Percentiles rank a stretch among this genome's conserved stretches.
These are phyloP conservation scores for Phaeotremella skinneri DNA, from an alignment of 768 basidiomycete genomes.

Conservation along the genomic window DNA sequence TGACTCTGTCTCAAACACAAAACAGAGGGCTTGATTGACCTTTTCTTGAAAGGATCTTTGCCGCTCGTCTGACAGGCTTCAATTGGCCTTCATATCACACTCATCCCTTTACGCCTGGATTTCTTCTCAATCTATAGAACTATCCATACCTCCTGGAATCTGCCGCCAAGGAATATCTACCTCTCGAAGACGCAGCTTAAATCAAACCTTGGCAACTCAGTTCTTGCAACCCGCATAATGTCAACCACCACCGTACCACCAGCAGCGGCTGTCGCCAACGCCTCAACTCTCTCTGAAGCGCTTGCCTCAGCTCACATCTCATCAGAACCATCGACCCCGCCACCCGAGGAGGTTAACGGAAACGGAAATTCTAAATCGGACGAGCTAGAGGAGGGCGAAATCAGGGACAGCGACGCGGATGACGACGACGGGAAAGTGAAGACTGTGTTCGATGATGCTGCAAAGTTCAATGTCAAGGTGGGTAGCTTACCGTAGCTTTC, in stretches of 20 bases:
- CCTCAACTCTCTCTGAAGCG: slow-evolving; percentile 24
- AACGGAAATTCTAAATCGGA: slow-evolving; percentile 25
- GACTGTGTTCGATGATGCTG: slow-evolving; percentile 90
- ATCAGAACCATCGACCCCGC: background rate
- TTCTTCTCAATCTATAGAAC: too few species aligned
- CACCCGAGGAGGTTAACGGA: slow-evolving; percentile 21
- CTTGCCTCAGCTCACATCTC: slow-evolving; percentile 38
- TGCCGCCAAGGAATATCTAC: too few species aligned
- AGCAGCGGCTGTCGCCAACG: slow-evolving; percentile 31
- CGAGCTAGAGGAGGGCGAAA: slow-evolving; percentile 70
- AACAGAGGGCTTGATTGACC: too few species aligned
- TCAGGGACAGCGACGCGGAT: slow-evolving; percentile 61
- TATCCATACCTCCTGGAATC: too few species aligned
- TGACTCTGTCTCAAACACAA: too few species aligned
- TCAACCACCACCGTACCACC: slow-evolving; percentile 22
- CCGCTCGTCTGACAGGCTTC: too few species aligned
- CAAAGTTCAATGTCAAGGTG: slow-evolving; percentile 96
- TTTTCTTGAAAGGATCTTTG: too few species aligned
- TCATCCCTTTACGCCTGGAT: too few species aligned
- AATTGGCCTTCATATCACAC: too few species aligned
- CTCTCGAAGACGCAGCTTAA: too few species aligned
- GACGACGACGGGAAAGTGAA: slow-evolving; percentile 59
- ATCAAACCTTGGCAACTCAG: too few species aligned
- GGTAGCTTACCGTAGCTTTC: slow-evolving; percentile 10
- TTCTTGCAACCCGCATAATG: too few species aligned